Evolutionary conservation across 2,329 filamentous ascomycete genomes (phyloP), one percentile per base, ranked within the genome.

Genomic region (Ophiostoma piceae): DNA sequence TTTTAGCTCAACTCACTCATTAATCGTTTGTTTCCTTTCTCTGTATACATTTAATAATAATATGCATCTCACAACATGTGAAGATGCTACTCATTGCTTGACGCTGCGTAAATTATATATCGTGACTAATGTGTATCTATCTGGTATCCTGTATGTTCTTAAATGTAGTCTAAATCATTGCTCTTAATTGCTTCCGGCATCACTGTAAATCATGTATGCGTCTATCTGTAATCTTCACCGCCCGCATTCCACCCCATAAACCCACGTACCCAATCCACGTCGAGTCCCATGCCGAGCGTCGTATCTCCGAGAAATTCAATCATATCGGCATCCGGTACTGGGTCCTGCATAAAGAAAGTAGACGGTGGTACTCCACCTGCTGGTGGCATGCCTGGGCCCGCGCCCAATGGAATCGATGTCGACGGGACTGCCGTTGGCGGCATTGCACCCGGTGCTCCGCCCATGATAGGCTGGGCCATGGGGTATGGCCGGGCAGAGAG

Each of bases 161-260:
- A 12, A 8, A 26, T 57, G 8, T 57, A 32, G 19, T 22, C 19
- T 26, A 65, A 11, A 65, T 41, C 9, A n/a, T 12, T 35, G 6
- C 6, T 62, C 54, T 35, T 0, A 6, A 12, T 14, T 62, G 1
- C 37, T n/a, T 32, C 67, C 6, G 8, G 2, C 16, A 9, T 57
- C 22, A 57, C 22, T 26, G 16, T 22, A 70, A 67, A 12, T 71
- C 71, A n/a, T 68, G 70, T 66, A 39, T 35, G 19, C 3, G 67
- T 67, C 41, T 57, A 66, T 11, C 57, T 70, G 19, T 71, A 71
- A 43, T 73, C 72, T 43, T 71, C 41, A 1, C 69, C 66, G 2
- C 71, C 62, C 2, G 69, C 14, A 12, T 71, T 70, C 73, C 73
- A 74, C 68, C 73, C 73, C 68, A 73, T 66, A 35, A 73, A 71